phyloP scores from a whole-genome alignment of 371 early-diverging fungal species.

The Chytridium lagenaria region DNA sequence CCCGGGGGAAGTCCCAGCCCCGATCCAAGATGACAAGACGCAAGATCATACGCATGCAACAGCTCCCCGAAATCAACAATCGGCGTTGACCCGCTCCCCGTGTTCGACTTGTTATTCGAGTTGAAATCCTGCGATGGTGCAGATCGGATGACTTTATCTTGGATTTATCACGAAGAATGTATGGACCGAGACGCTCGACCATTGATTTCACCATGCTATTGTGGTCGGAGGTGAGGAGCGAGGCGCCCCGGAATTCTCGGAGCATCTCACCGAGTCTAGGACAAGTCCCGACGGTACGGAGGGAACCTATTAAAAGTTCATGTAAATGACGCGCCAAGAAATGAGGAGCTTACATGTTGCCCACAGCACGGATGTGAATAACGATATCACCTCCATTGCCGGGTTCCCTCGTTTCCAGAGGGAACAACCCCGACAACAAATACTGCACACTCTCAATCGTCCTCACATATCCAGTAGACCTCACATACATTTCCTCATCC shows the following conservation, averaged over 20 bases:
- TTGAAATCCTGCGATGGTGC: background rate
- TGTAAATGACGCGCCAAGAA: background rate
- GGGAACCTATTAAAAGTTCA: conserved; percentile 8
- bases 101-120: no score
- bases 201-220: background rate
- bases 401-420: conserved; percentile 38
- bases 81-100: background rate
- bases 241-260: background rate
- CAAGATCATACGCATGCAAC: conserved; percentile 4
- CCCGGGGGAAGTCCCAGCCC: conserved; percentile 5
- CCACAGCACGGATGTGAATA: conserved; percentile 32
- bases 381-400: conserved; percentile 25
- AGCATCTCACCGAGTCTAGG: background rate
- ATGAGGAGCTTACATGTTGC: background rate
- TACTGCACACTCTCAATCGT: conserved; percentile 79
- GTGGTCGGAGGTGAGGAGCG: background rate
- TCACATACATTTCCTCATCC: conserved; percentile 60
- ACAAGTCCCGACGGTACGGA: background rate
- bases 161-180: background rate
- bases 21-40: background rate
- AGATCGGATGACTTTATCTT: background rate
- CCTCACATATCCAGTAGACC: conserved; percentile 72
- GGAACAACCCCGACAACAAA: conserved; percentile 71
- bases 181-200: background rate
- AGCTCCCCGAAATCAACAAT: background rate